Percentiles rank a stretch among this genome's conserved stretches.
Conservation (phyloP, 2,329 filamentous ascomycete species). For the Penicillium brasilianum region DNA sequence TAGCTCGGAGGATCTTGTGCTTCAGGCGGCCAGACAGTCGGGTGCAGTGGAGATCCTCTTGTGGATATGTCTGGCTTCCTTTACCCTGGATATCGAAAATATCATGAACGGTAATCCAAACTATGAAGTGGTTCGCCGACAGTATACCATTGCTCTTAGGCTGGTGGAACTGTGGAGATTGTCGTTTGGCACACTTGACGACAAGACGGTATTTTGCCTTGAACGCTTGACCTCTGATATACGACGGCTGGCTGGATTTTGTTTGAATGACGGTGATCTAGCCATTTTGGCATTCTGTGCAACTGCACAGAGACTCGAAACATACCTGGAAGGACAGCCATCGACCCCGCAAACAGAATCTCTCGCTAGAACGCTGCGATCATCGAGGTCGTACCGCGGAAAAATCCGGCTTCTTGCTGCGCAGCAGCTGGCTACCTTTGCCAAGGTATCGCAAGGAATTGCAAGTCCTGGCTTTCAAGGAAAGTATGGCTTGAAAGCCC, state of each 20-base stretch:
- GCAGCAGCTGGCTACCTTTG: not conserved
- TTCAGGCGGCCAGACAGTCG: not conserved
- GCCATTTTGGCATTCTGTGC: not conserved
- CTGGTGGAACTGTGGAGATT: not conserved
- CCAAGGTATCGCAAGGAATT: not conserved
- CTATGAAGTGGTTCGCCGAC: not conserved
- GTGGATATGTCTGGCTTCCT: not conserved
- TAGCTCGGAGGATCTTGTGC: not conserved
- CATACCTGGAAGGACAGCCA: constrained; percentile 1
- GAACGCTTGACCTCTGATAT: constrained; percentile 5
- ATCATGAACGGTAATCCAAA: not conserved
- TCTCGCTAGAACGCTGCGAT: not conserved
- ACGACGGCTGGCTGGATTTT: not conserved
- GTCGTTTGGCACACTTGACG: not conserved
- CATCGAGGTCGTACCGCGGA: not conserved
- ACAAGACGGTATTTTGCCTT: not conserved
- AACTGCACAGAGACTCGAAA: not conserved
- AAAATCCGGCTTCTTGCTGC: not conserved
- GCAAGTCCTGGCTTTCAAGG: constrained; percentile 6
- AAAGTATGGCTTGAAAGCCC: constrained; percentile 1
- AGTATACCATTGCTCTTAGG: not conserved
- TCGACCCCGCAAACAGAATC: not conserved
- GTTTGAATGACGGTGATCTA: not conserved
- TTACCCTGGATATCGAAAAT: not conserved
- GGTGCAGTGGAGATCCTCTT: not conserved